These are phyloP conservation scores for Chalciporus pseudorubinellus DNA, from an alignment of 768 basidiomycete species.

Conservation along the genomic window DNA sequence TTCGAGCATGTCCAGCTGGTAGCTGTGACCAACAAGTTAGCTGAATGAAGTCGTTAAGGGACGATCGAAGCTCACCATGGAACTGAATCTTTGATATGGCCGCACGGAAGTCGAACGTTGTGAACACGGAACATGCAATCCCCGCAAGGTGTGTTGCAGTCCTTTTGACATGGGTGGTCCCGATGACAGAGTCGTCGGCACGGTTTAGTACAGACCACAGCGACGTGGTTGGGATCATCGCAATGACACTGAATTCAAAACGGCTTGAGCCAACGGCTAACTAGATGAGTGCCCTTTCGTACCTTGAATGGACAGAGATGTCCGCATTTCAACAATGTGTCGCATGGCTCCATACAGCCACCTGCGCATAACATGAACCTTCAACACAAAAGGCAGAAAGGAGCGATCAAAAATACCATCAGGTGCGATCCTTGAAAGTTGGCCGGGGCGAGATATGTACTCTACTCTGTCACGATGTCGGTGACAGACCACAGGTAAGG, in stretches of 20 bases:
- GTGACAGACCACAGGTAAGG: conserved; percentile 56
- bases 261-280: not conserved
- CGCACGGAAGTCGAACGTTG: conserved; percentile 54
- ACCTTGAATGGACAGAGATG: conserved; percentile 66
- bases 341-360: conserved; percentile 61
- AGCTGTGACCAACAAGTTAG: conserved; percentile 32
- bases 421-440: conserved; percentile 50
- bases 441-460: conserved; percentile 48
- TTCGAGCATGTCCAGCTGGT: conserved; percentile 43
- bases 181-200: conserved; percentile 54
- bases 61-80: conserved; percentile 43
- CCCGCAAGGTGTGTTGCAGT: conserved; percentile 54
- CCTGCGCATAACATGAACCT: conserved; percentile 34
- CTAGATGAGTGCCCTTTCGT: not conserved
- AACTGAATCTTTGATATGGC: conserved; percentile 44
- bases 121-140: conserved; percentile 47
- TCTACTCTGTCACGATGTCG: conserved; percentile 47
- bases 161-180: conserved; percentile 55
- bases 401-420: conserved; percentile 41
- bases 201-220: conserved; percentile 43
- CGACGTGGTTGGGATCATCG: conserved; percentile 53
- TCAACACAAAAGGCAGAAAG: not conserved
- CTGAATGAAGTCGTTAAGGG: not conserved
- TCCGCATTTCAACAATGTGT: conserved; percentile 53
- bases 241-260: conserved; percentile 50